Percentiles rank a stretch among this genome's conserved stretches.
These are phyloP conservation scores for Croton setiger DNA, from an alignment of 441 rosid genomes.

Conservation along the genomic window DNA sequence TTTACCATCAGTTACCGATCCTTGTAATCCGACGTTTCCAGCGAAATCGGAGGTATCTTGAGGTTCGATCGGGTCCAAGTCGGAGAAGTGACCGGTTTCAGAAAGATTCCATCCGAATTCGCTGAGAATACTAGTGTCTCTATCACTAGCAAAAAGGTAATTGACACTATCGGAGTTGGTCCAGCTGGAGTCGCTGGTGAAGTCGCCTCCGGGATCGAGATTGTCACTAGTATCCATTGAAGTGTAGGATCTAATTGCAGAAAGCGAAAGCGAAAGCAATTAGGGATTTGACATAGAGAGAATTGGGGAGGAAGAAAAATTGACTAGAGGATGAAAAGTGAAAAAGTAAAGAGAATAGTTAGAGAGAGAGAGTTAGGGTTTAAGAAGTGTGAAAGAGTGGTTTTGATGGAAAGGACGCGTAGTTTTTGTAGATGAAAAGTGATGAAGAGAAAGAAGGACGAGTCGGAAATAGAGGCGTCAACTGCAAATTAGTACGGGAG, in stretches of 20 bases:
- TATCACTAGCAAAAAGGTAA: slow-evolving; percentile 41
- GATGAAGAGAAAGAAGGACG: slow-evolving; percentile 1
- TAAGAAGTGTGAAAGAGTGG: slow-evolving; percentile 4
- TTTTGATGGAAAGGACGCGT: slow-evolving; percentile 30
- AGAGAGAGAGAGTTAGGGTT: slow-evolving; percentile 36
- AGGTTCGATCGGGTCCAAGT: slow-evolving; percentile 21
- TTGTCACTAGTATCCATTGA: slow-evolving; percentile 33
- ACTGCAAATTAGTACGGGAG: slow-evolving; percentile 29
- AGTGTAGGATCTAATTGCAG: too few relatives aligned
- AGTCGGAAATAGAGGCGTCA: slow-evolving; percentile 13
- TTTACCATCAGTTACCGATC: slow-evolving; percentile 15
- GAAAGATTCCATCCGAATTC: slow-evolving; percentile 62
- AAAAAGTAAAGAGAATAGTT: slow-evolving; percentile 9
- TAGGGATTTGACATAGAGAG: neutral
- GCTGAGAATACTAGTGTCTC: slow-evolving; percentile 46
- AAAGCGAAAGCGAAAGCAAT: neutral
- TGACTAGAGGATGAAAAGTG: neutral
- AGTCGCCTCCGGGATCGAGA: slow-evolving; percentile 46
- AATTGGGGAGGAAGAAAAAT: neutral
- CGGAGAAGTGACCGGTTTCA: slow-evolving; percentile 15
- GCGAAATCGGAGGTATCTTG: slow-evolving; percentile 26
- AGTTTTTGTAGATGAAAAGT: slow-evolving; percentile 10
- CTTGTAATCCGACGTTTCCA: slow-evolving; percentile 18
- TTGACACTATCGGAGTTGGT: slow-evolving; percentile 35
- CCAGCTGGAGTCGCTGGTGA: slow-evolving; percentile 36